phyloP scores from a whole-genome alignment of 305 asterid genomes.

The Fraxinus platypoda region DNA sequence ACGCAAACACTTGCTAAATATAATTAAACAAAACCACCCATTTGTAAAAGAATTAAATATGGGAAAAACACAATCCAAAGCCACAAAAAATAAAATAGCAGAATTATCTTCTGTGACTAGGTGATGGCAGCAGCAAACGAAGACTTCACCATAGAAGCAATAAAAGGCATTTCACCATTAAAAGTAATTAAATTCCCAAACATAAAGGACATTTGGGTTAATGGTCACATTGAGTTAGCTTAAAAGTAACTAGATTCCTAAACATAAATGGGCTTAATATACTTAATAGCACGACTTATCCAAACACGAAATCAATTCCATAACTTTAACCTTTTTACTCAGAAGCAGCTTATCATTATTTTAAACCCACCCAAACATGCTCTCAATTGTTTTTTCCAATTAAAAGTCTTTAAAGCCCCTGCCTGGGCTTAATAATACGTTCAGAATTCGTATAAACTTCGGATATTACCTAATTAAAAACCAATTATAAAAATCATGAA shows the following conservation, averaged over 20 bases:
- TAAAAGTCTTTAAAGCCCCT: not conserved
- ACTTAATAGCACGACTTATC: not conserved
- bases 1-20: not conserved
- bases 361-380: not conserved
- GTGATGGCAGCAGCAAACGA: not conserved
- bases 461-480: not conserved
- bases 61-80: not conserved
- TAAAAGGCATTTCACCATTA: not conserved
- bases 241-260: not conserved
- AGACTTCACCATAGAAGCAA: not conserved
- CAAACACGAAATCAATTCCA: not conserved
- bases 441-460: not conserved
- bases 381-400: not conserved
- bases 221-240: not conserved
- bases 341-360: not conserved
- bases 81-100: not conserved
- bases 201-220: not conserved
- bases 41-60: not conserved
- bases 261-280: not conserved
- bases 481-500: not conserved
- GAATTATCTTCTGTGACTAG: not conserved
- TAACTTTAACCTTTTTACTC: not conserved
- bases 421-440: not conserved
- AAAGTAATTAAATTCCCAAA: not conserved
- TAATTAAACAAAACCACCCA: not conserved